A percentile compares a stretch with the other conserved stretches of the same genome.
Conservation (phyloP, 768 basidiomycete species). For the Boletus insuetus region DNA sequence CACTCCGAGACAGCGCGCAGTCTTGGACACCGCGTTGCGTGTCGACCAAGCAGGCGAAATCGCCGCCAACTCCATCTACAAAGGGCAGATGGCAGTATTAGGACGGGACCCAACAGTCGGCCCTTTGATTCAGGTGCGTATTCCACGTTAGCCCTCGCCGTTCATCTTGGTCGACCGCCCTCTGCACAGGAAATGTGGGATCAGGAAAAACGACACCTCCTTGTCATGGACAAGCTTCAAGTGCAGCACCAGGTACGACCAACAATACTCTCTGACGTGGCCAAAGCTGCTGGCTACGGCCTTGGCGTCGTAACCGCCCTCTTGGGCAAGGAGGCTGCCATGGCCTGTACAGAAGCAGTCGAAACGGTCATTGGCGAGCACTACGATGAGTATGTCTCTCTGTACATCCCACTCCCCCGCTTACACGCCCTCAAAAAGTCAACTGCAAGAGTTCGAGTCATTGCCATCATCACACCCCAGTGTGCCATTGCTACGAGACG, state of each 20-base stretch:
- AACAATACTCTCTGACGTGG: constrained; percentile 78
- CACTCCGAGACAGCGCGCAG: constrained; percentile 44
- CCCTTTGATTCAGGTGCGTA: constrained; percentile 70
- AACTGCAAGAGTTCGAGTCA: constrained; percentile 70
- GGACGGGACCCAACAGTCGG: constrained; percentile 54
- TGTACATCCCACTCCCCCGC: neutral
- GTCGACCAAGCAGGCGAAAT: constrained; percentile 97
- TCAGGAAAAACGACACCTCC: constrained; percentile 89
- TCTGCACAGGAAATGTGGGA: constrained; percentile 90
- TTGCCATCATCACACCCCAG: constrained; percentile 72
- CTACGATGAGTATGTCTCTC: constrained; percentile 85
- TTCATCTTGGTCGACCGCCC: constrained; percentile 2
- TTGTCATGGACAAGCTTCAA: constrained; percentile 82
- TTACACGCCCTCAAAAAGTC: constrained; percentile 45
- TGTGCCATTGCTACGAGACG: constrained; percentile 64
- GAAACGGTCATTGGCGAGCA: constrained; percentile 98
- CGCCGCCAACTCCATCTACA: constrained; percentile 95
- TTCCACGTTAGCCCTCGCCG: neutral
- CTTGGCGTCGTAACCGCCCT: constrained; percentile 83
- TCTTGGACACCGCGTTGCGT: constrained; percentile 67
- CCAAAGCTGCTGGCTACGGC: constrained; percentile 84
- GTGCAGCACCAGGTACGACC: constrained; percentile 82
- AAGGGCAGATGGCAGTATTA: constrained; percentile 78
- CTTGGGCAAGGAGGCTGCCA: constrained; percentile 89
- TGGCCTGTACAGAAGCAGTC: constrained; percentile 98